Evolutionary conservation across 129 eudicot species (phyloP), one percentile per base, ranked within the genome.

Genomic region (Chrysanthemum seticuspe): DNA sequence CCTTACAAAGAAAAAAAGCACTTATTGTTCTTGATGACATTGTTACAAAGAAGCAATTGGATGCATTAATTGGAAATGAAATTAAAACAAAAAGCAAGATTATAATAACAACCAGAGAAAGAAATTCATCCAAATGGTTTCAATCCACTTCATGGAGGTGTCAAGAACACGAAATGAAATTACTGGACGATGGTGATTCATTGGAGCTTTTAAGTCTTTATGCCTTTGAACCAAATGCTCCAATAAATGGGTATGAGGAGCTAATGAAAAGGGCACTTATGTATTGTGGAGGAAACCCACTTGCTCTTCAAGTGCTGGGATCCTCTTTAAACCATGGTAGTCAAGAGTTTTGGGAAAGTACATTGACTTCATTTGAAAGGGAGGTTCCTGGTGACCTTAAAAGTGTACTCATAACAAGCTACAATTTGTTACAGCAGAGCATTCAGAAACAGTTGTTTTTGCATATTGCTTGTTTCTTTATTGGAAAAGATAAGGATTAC

Each of bases 401-500:
- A 1, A 1, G 50, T 61, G 48, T 65, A 66, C 62, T 81, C 1
- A 51, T 2, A 45, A 36, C 21, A 27, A 71, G 81, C 57, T 81
- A 62, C 2, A 45, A 81, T 10, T 50, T 74, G 3, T 57, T 81
- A 48, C 67, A 59, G n/a, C 44, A 61, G 52, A 59, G 27, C 45
- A 68, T 54, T 11, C 80, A 75, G 9, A 70, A 81, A 61, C 45
- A 51, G 60, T 54, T 80, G 62, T 81, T 81, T 68, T 65, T 80
- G 45, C 68, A 80, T 18, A 81, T 81, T 62, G 81, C 85, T 65
- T 81, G 81, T 66, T 77, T 82, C 61, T 82, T 82, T 77, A 34
- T 77, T 72, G 82, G 85, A 14, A 50, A 57, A 52, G 67, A 71
- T 25, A 34, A 54, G 70, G 78, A 72, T 15, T 34, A 62, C 6